Evolutionary conservation across 768 basidiomycete species (phyloP).

Genomic region (Xerocomellus chrysenteron): DNA sequence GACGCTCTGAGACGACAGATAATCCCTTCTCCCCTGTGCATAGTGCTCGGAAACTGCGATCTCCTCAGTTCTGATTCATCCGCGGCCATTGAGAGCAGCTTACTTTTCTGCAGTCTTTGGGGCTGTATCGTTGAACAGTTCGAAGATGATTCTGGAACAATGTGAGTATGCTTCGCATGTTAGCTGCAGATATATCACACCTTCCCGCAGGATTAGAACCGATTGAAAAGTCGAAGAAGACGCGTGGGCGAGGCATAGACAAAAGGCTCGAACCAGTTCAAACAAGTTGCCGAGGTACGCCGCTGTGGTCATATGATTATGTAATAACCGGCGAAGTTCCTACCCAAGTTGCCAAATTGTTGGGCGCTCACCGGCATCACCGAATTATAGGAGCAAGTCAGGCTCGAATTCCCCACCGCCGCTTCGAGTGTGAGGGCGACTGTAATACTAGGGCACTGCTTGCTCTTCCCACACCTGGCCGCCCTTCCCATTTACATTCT

Average conservation of each 20-base stretch:
- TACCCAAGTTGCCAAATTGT: not conserved
- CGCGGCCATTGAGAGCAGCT: conserved; percentile 13
- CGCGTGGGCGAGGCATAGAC: conserved; percentile 55
- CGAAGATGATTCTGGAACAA: conserved; percentile 60
- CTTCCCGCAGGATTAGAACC: conserved; percentile 54
- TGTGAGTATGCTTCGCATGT: conserved; percentile 9
- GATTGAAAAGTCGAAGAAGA: conserved; percentile 67
- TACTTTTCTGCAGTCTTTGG: conserved; percentile 86
- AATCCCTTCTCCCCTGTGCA: conserved; percentile 86
- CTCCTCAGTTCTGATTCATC: conserved; percentile 8
- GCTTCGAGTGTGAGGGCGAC: too few species aligned
- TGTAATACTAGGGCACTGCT: too few species aligned
- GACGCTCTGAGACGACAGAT: conserved; percentile 58
- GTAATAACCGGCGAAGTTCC: conserved; percentile 2
- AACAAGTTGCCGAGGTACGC: not conserved
- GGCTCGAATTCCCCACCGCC: too few species aligned
- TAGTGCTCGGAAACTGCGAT: conserved; percentile 72
- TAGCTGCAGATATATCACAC: conserved; percentile 31
- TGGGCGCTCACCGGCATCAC: not conserved
- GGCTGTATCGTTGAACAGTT: conserved; percentile 68
- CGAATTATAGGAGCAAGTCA: not conserved
- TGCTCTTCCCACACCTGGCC: conserved; percentile 19
- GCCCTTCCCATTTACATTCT: conserved; percentile 5
- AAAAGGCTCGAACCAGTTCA: not conserved
- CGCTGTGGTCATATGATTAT: conserved; percentile 2